Base-by-base conservation (phyloP, 352 stramenopile genomes). In the Phytophthora rubi region DNA sequence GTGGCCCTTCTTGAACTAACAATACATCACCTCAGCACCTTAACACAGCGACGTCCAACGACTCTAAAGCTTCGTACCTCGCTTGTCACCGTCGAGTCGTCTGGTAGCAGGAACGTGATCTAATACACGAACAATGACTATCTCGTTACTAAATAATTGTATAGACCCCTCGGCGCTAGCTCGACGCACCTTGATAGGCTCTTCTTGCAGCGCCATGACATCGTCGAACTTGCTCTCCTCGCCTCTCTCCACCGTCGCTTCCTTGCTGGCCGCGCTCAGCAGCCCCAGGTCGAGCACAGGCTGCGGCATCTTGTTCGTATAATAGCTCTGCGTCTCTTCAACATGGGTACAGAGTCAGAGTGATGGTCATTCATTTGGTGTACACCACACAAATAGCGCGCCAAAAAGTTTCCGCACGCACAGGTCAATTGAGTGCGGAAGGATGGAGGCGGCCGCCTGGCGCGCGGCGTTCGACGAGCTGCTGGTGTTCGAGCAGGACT, bases 1-100 rank as follows among this genome's bases (percentile, higher is more conserved):
- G 39, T 91, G 83, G 0, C 83, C 83, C 57, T 88, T 91, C 51
- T 88, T 86, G 70, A 91, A 91, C 83, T 91, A 47, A 18, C 9
- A 51, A 51, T 3, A 42, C n/a, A 33, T 9, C 51, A 44, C 21
- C 2, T 48, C 5, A n/a, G 4, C 5, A 54, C 3, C 21, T 16
- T 2, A 21, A 59, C 2, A 16, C 35, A 42, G 10, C 2, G 10
- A 6, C 1, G 35, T 4, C 10, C 35, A 4, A 42, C 15, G 1
- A 15, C 9, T 12, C 1, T 6, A 13, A 42, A 42, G 35, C 23
- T 13, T 32, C n/a, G 8, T 54, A 83, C 79, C 65, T 82, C 68
- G 12, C 72, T 79, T 16, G 71, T 79, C 28, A 85, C 59, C 0
- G 69, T 82, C 39, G 81, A 91, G 55, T 87, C 81, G 37, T 91